Conservation (phyloP, 164 flowering plant genomes). For the Aristolochia californica region DNA sequence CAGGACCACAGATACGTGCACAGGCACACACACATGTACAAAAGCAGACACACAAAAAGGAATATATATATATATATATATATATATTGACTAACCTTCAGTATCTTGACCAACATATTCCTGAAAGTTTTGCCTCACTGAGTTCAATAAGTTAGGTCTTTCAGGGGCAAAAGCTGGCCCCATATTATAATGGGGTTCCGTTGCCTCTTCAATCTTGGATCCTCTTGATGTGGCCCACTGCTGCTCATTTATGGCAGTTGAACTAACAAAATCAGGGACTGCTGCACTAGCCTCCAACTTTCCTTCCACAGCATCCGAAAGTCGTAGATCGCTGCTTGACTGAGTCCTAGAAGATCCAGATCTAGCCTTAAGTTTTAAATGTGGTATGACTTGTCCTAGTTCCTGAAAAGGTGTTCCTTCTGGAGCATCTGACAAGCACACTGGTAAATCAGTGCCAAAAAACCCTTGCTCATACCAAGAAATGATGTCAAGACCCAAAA, state of each 20-base stretch:
- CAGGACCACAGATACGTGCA: too few relatives aligned
- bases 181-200: slow-evolving; percentile 13
- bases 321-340: slow-evolving; percentile 16
- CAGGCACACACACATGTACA: too few relatives aligned
- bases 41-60: too few relatives aligned
- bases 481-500: slow-evolving; percentile 71
- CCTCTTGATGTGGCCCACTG: slow-evolving; percentile 18
- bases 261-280: slow-evolving; percentile 15
- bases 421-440: slow-evolving; percentile 66
- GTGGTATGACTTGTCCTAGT: slow-evolving; percentile 75
- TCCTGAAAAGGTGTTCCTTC: slow-evolving; percentile 55
- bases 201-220: slow-evolving; percentile 23
- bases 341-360: slow-evolving; percentile 11
- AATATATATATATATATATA: too few relatives aligned
- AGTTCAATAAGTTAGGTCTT: slow-evolving; percentile 2
- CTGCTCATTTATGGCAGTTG: slow-evolving; percentile 16
- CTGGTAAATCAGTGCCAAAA: slow-evolving; percentile 79
- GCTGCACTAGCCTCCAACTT: slow-evolving; percentile 20
- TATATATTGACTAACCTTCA: slow-evolving; percentile 49
- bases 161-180: background rate
- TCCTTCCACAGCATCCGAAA: slow-evolving; percentile 21
- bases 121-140: slow-evolving; percentile 34
- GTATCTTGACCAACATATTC: slow-evolving; percentile 41
- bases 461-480: slow-evolving; percentile 91
- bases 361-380: slow-evolving; percentile 28